These are phyloP conservation scores for Solanum rostratum DNA, from an alignment of 257 asterid species.

Conservation along the genomic window DNA sequence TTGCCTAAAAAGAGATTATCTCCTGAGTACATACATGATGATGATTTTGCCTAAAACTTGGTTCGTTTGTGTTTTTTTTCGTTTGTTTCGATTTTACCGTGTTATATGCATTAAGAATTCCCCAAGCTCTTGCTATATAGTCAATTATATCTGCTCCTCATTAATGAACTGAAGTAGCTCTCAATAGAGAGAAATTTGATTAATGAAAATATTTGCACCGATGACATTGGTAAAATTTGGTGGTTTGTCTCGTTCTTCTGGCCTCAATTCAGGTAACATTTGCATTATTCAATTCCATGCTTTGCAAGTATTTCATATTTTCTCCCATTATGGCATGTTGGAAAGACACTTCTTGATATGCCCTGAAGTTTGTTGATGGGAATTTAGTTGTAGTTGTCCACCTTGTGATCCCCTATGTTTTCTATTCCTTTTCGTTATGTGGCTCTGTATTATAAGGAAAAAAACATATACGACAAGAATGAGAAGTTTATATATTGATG, in stretches of 20 bases:
- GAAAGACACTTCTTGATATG: neutral
- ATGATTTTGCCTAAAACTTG: conserved; percentile 49
- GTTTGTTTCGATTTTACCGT: neutral
- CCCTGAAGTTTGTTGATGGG: neutral
- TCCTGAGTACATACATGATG: conserved; percentile 31
- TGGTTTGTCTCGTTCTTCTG: neutral
- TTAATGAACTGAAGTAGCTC: neutral
- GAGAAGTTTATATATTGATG: too few relatives aligned
- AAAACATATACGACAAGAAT: too few relatives aligned
- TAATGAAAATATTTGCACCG: neutral
- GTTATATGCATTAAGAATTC: neutral
- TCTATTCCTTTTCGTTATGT: too few relatives aligned
- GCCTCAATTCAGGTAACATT: neutral
- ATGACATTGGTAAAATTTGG: neutral
- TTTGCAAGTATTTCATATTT: neutral
- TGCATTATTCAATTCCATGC: neutral
- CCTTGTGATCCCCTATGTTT: neutral
- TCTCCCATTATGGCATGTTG: neutral
- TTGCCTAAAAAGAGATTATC: conserved; percentile 35
- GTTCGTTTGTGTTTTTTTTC: too few relatives aligned
- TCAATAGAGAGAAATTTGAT: neutral
- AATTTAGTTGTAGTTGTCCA: neutral
- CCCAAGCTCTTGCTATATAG: neutral
- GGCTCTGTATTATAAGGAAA: too few relatives aligned
- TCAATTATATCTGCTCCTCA: neutral